Base-by-base conservation (phyloP, 306 rosid species). In the Phaseolus lunatus region DNA sequence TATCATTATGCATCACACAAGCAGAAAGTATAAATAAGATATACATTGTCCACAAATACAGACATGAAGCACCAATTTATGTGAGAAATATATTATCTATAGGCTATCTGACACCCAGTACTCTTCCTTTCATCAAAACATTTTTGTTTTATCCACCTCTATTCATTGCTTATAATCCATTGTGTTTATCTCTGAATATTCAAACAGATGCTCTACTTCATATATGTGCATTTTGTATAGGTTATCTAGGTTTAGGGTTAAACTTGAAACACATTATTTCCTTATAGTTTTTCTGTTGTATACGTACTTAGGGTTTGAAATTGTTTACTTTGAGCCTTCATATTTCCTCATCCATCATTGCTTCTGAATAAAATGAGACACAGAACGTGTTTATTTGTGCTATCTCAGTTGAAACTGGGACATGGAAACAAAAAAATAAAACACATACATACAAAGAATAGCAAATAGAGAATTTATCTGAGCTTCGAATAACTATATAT, bases 191-290 rank as follows among this genome's bases (percentile, higher is more conserved):
- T 24, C 11, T 43, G 48, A 35, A 20, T 37, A 53, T 12, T 29
- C 8, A 27, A 44, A 39, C n/a, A 19, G 19, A 24, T 78, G 45
- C 22, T 53, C 39, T 14, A 8, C 9, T 31, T 26, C 15, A 7
- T 23, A 9, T 31, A 56, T 57, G 5, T 22, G 57, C 39, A 44
- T 44, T n/a, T 35, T 71, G 47, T 44, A 16, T 66, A 6, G 44
- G 15, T 27, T 41, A 31, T 24, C 76, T 73, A 80, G 80, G 84
- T 80, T 80, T 80, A 73, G 71, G 64, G 80, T 73, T 80, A 58
- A 44, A 44, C 54, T 33, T 1, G 31, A 61, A 78, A 13, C 23
- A 70, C 54, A 37, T 64, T 18, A 64, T 64, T 64, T 35, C 33
- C n/a, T 22, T 7, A 13, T 48, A n/a, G 15, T 56, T 65, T 16